phyloP scores from a whole-genome alignment of 169 alveolate species.

The Plasmodium ovale region DNA sequence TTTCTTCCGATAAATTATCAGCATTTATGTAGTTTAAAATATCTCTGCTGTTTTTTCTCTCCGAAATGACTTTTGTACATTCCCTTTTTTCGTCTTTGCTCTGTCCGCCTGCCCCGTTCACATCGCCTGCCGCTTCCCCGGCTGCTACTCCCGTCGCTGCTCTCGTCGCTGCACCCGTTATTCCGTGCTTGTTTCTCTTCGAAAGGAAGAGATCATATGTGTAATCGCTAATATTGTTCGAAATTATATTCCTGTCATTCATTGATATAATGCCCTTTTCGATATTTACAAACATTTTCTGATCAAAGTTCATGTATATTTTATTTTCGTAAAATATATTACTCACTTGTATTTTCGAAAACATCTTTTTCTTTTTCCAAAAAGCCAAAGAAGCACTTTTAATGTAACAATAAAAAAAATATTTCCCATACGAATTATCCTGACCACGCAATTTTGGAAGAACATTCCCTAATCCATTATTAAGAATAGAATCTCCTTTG shows the following conservation, averaged over 20 bases:
- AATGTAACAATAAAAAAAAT: constrained; percentile 79
- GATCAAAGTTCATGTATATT: constrained; percentile 63
- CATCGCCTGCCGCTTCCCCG: background rate
- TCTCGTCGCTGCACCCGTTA: background rate
- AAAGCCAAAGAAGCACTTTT: constrained; percentile 74
- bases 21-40: constrained; percentile 49
- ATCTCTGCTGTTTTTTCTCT: constrained; percentile 45
- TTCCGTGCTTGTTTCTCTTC: background rate
- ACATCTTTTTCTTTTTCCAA: constrained; percentile 68
- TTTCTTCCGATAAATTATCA: constrained; percentile 50
- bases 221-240: constrained; percentile 69
- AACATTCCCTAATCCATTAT: constrained; percentile 11
- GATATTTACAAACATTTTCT: constrained; percentile 72
- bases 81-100: constrained; percentile 15
- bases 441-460: constrained; percentile 70
- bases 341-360: constrained; percentile 73
- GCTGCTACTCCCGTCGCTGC: background rate
- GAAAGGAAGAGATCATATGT: constrained; percentile 58
- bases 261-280: constrained; percentile 73
- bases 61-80: background rate
- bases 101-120: background rate
- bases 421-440: constrained; percentile 73
- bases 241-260: constrained; percentile 65
- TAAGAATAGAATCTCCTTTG: constrained; percentile 17
- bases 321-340: constrained; percentile 70